Evolutionary conservation across 2,329 filamentous ascomycete genomes (phyloP).

Genomic region (Xylariaceae sp.): DNA sequence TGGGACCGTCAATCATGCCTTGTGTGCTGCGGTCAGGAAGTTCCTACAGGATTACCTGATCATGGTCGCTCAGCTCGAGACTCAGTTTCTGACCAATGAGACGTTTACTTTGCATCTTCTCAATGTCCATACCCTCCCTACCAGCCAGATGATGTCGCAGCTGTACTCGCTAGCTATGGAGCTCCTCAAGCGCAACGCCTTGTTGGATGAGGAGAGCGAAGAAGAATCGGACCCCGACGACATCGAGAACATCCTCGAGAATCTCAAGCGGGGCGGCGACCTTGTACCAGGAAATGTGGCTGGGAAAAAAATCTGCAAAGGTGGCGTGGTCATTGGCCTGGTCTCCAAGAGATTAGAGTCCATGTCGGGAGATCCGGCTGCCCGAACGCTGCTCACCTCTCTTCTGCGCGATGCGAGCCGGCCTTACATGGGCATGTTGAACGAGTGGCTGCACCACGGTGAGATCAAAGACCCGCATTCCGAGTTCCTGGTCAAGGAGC

Average conservation of each 20-base stretch:
- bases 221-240: constrained; percentile 72
- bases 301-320: constrained; percentile 89
- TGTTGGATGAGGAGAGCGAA: constrained; percentile 71
- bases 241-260: constrained; percentile 88
- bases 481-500: constrained; percentile 92
- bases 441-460: constrained; percentile 96
- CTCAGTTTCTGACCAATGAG: constrained; percentile 81
- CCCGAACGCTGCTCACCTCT: constrained; percentile 71
- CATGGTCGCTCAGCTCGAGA: constrained; percentile 87
- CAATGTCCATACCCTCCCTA: constrained; percentile 84
- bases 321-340: constrained; percentile 86
- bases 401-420: constrained; percentile 80
- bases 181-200: constrained; percentile 76
- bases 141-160: constrained; percentile 84
- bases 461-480: constrained; percentile 89
- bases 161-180: constrained; percentile 83
- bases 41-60: constrained; percentile 89
- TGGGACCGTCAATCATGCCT: constrained; percentile 87
- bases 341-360: constrained; percentile 77
- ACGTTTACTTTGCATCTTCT: constrained; percentile 89
- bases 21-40: constrained; percentile 91
- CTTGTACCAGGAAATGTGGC: constrained; percentile 70
- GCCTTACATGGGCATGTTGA: constrained; percentile 97
- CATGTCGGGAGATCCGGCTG: constrained; percentile 90
- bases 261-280: constrained; percentile 78